Evolutionary conservation across 2,329 filamentous ascomycete genomes (phyloP).

Genomic region (Pseudogymnoascus sp.): DNA sequence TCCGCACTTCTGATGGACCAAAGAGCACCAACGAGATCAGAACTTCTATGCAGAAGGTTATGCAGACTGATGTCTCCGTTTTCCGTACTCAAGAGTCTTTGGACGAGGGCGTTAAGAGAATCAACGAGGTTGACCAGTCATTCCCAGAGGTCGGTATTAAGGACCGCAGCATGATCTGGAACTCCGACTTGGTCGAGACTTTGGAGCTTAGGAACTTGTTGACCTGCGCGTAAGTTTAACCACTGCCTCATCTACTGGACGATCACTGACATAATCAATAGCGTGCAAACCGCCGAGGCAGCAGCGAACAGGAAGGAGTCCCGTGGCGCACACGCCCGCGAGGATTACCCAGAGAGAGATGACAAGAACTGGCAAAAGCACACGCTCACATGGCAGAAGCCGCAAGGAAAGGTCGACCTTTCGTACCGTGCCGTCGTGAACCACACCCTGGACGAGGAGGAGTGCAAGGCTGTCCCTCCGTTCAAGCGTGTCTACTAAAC

Average conservation of each 20-base stretch:
- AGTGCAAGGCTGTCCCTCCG: constrained; percentile 92
- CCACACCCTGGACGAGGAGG: constrained; percentile 82
- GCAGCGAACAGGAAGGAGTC: constrained; percentile 95
- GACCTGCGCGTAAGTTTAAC: constrained; percentile 76
- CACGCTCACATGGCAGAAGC: constrained; percentile 93
- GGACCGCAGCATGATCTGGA: constrained; percentile 99
- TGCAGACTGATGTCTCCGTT: constrained; percentile 95
- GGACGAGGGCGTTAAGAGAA: constrained; percentile 86
- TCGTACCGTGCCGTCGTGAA: constrained; percentile 76
- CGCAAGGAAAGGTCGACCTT: constrained; percentile 80
- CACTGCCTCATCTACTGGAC: constrained; percentile 16
- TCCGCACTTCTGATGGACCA: constrained; percentile 75
- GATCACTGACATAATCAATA: constrained; percentile 29
- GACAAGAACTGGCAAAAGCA: constrained; percentile 99
- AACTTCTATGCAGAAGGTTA: constrained; percentile 91
- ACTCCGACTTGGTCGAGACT: constrained; percentile 93
- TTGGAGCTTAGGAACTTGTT: constrained; percentile 91
- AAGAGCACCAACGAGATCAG: constrained; percentile 86
- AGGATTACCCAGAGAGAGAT: constrained; percentile 93
- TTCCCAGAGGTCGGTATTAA: constrained; percentile 86
- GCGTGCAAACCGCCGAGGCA: constrained; percentile 81
- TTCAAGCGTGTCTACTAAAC: constrained; percentile 87
- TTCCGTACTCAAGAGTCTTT: constrained; percentile 92
- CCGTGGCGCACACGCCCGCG: constrained; percentile 90
- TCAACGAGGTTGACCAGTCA: constrained; percentile 72